Conservation (phyloP, 1,139 yeast species). For the Magnusiomyces tetraspermus region DNA sequence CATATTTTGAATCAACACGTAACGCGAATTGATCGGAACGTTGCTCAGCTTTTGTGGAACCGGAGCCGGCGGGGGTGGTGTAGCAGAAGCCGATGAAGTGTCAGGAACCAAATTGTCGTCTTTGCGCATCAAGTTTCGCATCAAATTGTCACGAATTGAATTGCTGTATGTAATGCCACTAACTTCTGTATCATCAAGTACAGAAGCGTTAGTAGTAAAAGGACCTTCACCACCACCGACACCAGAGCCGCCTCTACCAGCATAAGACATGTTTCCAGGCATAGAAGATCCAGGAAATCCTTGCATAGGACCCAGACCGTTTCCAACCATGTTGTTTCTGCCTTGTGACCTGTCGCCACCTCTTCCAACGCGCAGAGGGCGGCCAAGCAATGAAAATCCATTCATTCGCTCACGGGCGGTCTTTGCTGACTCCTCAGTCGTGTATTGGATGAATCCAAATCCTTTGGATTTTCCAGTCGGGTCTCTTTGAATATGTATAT, state of each 20-base stretch:
- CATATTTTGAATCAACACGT: constrained; percentile 32
- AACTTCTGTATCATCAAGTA: constrained; percentile 25
- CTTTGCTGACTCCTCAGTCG: constrained; percentile 24
- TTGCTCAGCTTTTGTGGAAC: neutral
- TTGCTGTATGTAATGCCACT: constrained; percentile 24
- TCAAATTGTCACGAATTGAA: constrained; percentile 27
- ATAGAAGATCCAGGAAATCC: constrained; percentile 16
- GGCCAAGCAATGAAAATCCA: constrained; percentile 30
- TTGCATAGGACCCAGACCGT: constrained; percentile 6
- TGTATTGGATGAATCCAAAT: constrained; percentile 30
- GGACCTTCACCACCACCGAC: constrained; percentile 10
- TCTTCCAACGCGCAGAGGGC: constrained; percentile 29
- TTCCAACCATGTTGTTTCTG: neutral
- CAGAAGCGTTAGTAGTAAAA: constrained; percentile 16
- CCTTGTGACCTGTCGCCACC: constrained; percentile 21
- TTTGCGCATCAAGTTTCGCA: constrained; percentile 31
- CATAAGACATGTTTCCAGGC: constrained; percentile 10
- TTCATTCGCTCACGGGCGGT: constrained; percentile 30
- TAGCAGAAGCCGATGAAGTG: neutral
- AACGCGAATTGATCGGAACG: constrained; percentile 21
- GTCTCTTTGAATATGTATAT: constrained; percentile 27
- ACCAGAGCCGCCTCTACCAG: too few species aligned
- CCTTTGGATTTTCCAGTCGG: constrained; percentile 32
- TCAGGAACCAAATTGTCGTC: constrained; percentile 21
- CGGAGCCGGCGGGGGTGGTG: neutral